phyloP scores from a whole-genome alignment of 257 asterid genomes.

The Plantago elongata region DNA sequence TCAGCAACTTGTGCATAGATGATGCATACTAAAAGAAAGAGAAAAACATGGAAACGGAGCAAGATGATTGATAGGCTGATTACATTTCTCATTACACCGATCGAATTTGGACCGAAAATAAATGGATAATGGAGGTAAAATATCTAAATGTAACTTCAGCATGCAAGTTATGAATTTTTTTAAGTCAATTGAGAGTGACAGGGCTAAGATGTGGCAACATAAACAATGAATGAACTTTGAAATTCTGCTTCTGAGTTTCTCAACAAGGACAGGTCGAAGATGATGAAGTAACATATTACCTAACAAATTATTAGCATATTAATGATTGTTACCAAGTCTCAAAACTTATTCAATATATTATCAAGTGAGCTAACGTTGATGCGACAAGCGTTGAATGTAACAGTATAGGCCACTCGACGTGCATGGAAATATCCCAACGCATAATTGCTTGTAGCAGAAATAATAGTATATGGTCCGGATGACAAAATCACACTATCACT shows the following conservation, averaged over 20 bases:
- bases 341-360: neutral
- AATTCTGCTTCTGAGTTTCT: neutral
- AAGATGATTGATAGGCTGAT: too few species aligned
- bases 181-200: constrained; percentile 8
- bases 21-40: constrained; percentile 1
- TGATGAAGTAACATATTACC: constrained; percentile 18
- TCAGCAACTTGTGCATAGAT: constrained; percentile 19
- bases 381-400: neutral
- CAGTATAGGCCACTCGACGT: neutral
- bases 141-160: constrained; percentile 7
- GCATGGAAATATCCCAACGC: neutral
- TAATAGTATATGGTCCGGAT: neutral
- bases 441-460: constrained; percentile 6
- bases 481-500: too few species aligned
- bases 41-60: neutral
- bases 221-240: neutral
- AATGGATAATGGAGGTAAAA: neutral
- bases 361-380: neutral
- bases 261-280: constrained; percentile 14
- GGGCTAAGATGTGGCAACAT: constrained; percentile 3
- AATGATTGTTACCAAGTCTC: neutral
- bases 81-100: too few species aligned
- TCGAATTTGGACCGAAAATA: too few species aligned
- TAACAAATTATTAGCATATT: constrained; percentile 5
- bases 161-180: neutral